These are phyloP conservation scores for Cairneyella variabilis DNA, from an alignment of 495 filamentous ascomycete genomes.

Conservation along the genomic window DNA sequence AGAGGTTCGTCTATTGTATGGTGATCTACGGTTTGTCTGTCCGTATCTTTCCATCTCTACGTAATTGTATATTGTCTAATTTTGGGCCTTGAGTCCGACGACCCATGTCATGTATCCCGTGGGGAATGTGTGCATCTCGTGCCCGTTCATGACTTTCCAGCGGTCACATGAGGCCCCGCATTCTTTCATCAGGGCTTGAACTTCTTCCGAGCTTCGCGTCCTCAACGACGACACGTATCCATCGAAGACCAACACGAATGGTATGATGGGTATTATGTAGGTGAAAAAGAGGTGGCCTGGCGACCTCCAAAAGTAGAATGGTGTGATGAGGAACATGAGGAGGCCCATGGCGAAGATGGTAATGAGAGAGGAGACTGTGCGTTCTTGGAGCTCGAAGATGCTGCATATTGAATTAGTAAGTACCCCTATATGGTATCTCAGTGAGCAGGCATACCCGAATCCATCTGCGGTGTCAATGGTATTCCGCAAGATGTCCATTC, in stretches of 20 bases:
- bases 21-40: too few relatives aligned
- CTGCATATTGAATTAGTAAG: conserved; percentile 32
- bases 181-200: conserved; percentile 50
- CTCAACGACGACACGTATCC: conserved; percentile 61
- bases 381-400: conserved; percentile 71
- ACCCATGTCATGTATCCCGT: conserved; percentile 47
- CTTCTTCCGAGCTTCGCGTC: conserved; percentile 61
- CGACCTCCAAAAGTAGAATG: conserved; percentile 58
- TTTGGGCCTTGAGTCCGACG: conserved; percentile 28
- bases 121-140: conserved; percentile 44
- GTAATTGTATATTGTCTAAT: too few relatives aligned
- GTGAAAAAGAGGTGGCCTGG: conserved; percentile 58
- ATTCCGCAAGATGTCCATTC: conserved; percentile 53
- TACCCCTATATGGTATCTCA: too few relatives aligned
- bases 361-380: conserved; percentile 47
- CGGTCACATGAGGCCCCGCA: conserved; percentile 40
- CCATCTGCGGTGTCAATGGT: conserved; percentile 59
- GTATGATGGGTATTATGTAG: conserved; percentile 59
- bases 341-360: conserved; percentile 51
- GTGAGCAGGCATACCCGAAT: conserved; percentile 47
- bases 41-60: too few relatives aligned
- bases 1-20: too few relatives aligned
- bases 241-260: conserved; percentile 62
- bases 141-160: conserved; percentile 54
- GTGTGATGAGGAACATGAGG: conserved; percentile 49